A percentile compares a stretch with the other conserved stretches of the same genome.
These are phyloP conservation scores for Meyerozyma smithsonii DNA, from an alignment of 1,139 yeast species.

Conservation along the genomic window DNA sequence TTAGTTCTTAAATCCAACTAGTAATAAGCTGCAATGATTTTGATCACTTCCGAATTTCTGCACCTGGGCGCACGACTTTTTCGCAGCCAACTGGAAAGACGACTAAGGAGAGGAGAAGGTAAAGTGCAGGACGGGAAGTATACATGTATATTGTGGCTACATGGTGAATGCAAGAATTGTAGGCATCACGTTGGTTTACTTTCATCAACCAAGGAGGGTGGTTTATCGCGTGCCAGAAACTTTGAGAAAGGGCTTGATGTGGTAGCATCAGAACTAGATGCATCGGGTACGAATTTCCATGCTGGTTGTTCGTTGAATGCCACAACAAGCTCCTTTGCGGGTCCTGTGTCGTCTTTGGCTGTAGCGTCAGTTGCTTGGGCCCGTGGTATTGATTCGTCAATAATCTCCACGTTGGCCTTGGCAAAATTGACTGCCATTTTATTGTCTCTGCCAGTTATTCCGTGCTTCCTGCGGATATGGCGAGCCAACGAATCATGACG, in stretches of 20 bases:
- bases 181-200: too few species aligned
- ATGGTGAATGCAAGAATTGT: too few species aligned
- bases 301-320: not conserved
- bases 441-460: slow-evolving; percentile 43
- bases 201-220: too few species aligned
- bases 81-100: slow-evolving; percentile 3
- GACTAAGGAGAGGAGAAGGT: not conserved
- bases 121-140: too few species aligned
- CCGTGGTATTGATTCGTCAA: slow-evolving; percentile 24
- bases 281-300: slow-evolving; percentile 1
- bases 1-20: not conserved
- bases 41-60: slow-evolving; percentile 3
- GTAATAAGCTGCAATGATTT: not conserved
- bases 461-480: slow-evolving; percentile 44
- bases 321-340: not conserved
- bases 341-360: not conserved
- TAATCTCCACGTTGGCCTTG: slow-evolving; percentile 38
- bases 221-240: not conserved
- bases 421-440: slow-evolving; percentile 46
- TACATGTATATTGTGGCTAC: too few species aligned
- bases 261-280: not conserved
- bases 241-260: not conserved
- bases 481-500: slow-evolving; percentile 45
- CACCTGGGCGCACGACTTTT: slow-evolving; percentile 2
- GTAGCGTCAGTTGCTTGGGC: not conserved